Evolutionary conservation across 768 basidiomycete species (phyloP), one percentile per base, ranked within the genome.

Genomic region (Hypholoma fasciculare): DNA sequence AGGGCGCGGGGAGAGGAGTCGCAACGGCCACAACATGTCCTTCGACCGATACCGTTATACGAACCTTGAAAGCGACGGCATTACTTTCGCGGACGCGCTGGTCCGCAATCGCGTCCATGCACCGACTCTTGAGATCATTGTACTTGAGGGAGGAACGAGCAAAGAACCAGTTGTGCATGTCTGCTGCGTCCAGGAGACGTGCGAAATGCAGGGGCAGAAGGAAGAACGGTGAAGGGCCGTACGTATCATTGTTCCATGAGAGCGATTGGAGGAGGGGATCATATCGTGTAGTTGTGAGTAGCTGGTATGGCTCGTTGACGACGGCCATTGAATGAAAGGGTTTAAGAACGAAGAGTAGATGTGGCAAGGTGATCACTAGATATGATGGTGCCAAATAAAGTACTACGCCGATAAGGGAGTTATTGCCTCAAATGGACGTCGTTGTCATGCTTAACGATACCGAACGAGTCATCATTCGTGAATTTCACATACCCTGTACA

Each of bases 121-220:
- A 90, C n/a, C 67, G 57, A 0, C 58, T 17, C 55, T 76, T 76
- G 34, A 90, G 70, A 3, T 63, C 56, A 0, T 65, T 40, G 56
- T 81, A 78, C 11, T 78, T 72, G 37, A 85, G 57, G 2, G 71
- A 63, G 20, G 63, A 49, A 49, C 66, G 65, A 17, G 70, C 74
- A 19, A 73, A 59, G 2, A 66, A 43, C 89, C 89, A 89, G 7
- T 63, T 71, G 65, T 88, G 83, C n/a, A 67, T 62, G 17, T 69
- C 61, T 2, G 82, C 79, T 7, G 86, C 86, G 16, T 76, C 69
- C 11, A 68, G 49, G 0, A 94, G 78, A 48, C 91, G 84, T 38
- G 87, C 81, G 53, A 78, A 68, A 61, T 92, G 89, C 64, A 81
- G 79, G 0, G 67, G 71, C 11, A 91, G 79, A 0, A 92, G 71